Conservation (phyloP, 2,329 filamentous ascomycete species). For the Curvularia lunata region DNA sequence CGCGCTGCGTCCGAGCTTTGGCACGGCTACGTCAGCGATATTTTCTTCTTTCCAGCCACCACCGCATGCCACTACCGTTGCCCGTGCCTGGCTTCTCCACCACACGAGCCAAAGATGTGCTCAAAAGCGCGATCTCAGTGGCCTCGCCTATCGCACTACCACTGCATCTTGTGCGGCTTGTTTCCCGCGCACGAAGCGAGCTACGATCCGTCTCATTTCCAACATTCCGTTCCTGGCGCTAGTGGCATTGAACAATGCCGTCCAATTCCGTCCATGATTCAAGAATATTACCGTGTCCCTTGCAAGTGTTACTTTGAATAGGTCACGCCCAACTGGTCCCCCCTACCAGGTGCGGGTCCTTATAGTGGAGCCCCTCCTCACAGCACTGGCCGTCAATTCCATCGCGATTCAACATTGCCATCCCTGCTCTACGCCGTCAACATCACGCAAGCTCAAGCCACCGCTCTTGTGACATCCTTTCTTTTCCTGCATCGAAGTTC, state of each 20-base stretch:
- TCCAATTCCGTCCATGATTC: not conserved
- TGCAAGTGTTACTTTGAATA: not conserved
- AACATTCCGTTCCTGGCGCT: constrained; percentile 10
- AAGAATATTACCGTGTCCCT: not conserved
- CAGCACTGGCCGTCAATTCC: not conserved
- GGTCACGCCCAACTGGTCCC: not conserved
- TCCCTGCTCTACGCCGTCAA: not conserved
- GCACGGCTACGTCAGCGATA: constrained; percentile 10
- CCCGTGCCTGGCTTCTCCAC: constrained; percentile 1
- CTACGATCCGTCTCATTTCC: constrained; percentile 8
- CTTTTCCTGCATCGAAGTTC: not conserved
- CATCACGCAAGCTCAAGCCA: not conserved
- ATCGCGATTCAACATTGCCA: not conserved
- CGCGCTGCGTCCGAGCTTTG: constrained; percentile 11
- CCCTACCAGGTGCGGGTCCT: not conserved
- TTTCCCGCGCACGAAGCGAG: constrained; percentile 6
- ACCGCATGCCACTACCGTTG: not conserved
- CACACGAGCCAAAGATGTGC: not conserved
- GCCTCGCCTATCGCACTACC: constrained; percentile 6
- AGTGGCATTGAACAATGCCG: not conserved
- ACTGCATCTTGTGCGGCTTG: not conserved
- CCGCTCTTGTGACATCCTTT: not conserved
- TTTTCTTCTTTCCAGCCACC: constrained; percentile 9
- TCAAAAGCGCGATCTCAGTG: not conserved
- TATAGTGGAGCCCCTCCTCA: not conserved